Percentiles rank a stretch among this genome's conserved stretches.
phyloP scores from a whole-genome alignment of 805 yeast species.

The Metschnikowia reukaufii region DNA sequence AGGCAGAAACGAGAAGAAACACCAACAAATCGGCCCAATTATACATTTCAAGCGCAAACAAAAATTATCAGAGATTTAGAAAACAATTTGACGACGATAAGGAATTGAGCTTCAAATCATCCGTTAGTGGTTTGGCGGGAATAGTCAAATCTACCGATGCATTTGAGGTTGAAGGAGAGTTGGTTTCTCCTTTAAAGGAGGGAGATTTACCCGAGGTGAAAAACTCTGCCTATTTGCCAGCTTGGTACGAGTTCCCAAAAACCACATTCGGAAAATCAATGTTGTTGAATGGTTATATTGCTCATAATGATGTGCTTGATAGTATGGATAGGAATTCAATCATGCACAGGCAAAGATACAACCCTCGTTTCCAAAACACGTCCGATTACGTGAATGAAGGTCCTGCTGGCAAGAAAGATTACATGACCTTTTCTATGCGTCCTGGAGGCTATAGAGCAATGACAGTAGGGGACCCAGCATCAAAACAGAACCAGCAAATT shows the following conservation, averaged over 20 bases:
- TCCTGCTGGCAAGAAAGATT: conserved; percentile 37
- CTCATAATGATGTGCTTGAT: conserved; percentile 59
- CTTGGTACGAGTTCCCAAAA: conserved; percentile 62
- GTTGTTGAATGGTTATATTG: conserved; percentile 75
- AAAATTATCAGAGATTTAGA: conserved; percentile 42
- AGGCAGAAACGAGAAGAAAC: conserved; percentile 68
- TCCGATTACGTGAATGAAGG: conserved; percentile 40
- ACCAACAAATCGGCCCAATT: conserved; percentile 69
- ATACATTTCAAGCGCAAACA: conserved; percentile 63
- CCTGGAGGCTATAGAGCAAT: conserved; percentile 41
- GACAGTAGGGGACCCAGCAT: conserved; percentile 14
- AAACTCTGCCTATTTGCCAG: conserved; percentile 39
- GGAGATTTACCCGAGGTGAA: conserved; percentile 47
- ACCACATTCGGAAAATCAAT: conserved; percentile 70
- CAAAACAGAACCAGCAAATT: conserved; percentile 1
- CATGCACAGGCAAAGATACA: conserved; percentile 39
- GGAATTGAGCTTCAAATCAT: conserved; percentile 45
- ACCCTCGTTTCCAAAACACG: conserved; percentile 17
- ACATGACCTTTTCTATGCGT: conserved; percentile 33
- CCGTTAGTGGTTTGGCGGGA: conserved; percentile 61
- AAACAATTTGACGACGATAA: conserved; percentile 36
- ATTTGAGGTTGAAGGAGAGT: conserved; percentile 36
- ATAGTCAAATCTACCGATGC: conserved; percentile 36
- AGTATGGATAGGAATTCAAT: conserved; percentile 68
- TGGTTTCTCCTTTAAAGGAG: conserved; percentile 48